Evolutionary conservation across 78 protist species (phyloP).

Genomic region (Diacronema lutheri): DNA sequence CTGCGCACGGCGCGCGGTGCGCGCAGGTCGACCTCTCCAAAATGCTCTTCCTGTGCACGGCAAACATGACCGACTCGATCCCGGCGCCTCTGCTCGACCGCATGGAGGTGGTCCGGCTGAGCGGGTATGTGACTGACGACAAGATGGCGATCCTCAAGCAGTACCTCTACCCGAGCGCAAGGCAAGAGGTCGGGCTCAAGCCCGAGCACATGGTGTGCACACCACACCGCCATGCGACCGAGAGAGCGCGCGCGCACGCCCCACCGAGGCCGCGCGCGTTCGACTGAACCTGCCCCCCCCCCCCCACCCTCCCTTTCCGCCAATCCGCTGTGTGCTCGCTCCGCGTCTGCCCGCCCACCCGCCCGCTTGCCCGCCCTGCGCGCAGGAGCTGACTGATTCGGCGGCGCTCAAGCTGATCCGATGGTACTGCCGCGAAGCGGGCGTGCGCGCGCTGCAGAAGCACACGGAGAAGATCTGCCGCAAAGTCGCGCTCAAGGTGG

Average conservation of each 20-base stretch:
- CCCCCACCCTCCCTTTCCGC: no score
- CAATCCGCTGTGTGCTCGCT: no score
- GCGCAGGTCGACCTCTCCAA: conserved; percentile 58
- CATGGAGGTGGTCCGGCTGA: conserved; percentile 81
- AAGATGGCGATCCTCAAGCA: conserved; percentile 78
- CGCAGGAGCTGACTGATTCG: no score
- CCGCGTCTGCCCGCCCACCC: no score
- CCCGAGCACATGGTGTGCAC: not conserved
- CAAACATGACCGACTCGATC: conserved; percentile 79
- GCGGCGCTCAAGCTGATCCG: no score
- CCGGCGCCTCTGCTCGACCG: conserved; percentile 89
- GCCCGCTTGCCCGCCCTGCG: no score
- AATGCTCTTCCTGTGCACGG: conserved; percentile 90
- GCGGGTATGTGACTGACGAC: conserved; percentile 63
- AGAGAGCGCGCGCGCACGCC: no score
- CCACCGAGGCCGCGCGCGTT: no score
- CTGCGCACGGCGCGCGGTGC: no score
- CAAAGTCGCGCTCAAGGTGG: conserved; percentile 81
- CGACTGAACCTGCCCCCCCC: no score
- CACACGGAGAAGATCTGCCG: conserved; percentile 77
- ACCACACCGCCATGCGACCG: no score
- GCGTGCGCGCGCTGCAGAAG: conserved; percentile 85
- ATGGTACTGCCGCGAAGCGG: conserved; percentile 87
- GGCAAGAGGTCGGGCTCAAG: not conserved
- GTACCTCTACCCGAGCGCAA: conserved; percentile 72